Evolutionary conservation across 257 asterid species (phyloP).

Genomic region (Rehmannia glutinosa): DNA sequence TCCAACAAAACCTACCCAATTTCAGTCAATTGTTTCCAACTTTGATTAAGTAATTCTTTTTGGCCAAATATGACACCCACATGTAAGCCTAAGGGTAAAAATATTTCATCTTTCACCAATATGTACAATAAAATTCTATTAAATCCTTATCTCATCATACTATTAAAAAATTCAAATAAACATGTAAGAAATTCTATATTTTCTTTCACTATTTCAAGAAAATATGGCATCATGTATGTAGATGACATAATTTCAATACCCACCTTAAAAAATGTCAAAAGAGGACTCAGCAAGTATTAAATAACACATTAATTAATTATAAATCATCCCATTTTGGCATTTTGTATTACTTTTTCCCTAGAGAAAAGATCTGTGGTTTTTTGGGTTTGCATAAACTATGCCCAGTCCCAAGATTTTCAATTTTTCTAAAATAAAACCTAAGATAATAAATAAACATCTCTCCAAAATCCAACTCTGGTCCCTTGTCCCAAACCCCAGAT

Average conservation of each 20-base stretch:
- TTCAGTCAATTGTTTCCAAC: too few species aligned
- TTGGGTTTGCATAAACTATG: not conserved
- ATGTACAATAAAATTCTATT: too few species aligned
- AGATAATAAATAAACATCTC: slow-evolving; percentile 12
- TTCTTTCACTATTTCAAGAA: slow-evolving; percentile 5
- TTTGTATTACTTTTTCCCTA: not conserved
- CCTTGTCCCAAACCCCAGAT: too few species aligned
- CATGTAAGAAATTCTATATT: not conserved
- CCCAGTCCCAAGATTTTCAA: not conserved
- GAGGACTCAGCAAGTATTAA: slow-evolving; percentile 4
- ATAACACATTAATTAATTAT: not conserved
- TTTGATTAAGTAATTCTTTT: too few species aligned
- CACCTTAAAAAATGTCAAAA: not conserved
- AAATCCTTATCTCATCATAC: too few species aligned
- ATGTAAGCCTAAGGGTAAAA: too few species aligned
- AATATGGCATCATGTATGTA: not conserved
- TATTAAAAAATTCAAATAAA: too few species aligned
- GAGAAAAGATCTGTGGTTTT: not conserved
- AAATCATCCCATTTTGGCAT: not conserved
- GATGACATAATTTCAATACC: not conserved
- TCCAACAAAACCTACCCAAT: too few species aligned
- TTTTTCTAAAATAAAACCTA: not conserved
- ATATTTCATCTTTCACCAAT: not conserved
- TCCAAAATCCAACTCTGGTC: too few species aligned
- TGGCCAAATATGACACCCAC: too few species aligned